Percentiles rank a stretch among this genome's conserved stretches.
phyloP scores from a whole-genome alignment of 2,329 filamentous ascomycete species.

The Fusarium begoniae region DNA sequence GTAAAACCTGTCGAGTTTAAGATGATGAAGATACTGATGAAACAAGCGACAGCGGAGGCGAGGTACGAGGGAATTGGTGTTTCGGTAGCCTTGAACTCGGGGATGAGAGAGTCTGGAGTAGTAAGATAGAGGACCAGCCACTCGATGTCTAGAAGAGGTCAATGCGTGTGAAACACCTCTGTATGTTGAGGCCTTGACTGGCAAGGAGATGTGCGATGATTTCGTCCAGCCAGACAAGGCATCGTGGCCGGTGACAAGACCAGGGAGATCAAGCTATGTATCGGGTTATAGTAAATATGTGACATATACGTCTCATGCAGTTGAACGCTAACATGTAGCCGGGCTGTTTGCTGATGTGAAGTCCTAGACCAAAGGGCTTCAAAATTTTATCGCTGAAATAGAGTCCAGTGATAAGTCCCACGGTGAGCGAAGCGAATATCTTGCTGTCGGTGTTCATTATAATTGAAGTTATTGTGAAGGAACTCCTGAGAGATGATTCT shows the following conservation, averaged over 20 bases:
- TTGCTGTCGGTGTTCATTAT: not conserved
- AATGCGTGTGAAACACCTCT: too few relatives aligned
- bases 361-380: not conserved
- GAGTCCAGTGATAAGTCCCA: not conserved
- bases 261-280: not conserved
- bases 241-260: rapidly evolving
- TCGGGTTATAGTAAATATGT: too few relatives aligned
- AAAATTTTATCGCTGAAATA: rapidly evolving
- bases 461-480: not conserved
- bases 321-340: too few relatives aligned
- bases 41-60: too few relatives aligned
- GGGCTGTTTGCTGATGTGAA: not conserved
- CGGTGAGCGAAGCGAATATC: not conserved
- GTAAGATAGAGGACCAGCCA: not conserved
- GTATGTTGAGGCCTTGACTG: not conserved
- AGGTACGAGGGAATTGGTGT: too few relatives aligned
- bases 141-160: not conserved
- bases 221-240: rapidly evolving
- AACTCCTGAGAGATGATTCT: rapidly evolving
- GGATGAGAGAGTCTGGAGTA: too few relatives aligned
- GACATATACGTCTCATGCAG: too few relatives aligned
- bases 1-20: too few relatives aligned
- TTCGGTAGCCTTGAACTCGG: too few relatives aligned
- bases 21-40: too few relatives aligned
- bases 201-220: not conserved